Conservation (phyloP, 306 rosid species). For the Rosa chinensis region DNA sequence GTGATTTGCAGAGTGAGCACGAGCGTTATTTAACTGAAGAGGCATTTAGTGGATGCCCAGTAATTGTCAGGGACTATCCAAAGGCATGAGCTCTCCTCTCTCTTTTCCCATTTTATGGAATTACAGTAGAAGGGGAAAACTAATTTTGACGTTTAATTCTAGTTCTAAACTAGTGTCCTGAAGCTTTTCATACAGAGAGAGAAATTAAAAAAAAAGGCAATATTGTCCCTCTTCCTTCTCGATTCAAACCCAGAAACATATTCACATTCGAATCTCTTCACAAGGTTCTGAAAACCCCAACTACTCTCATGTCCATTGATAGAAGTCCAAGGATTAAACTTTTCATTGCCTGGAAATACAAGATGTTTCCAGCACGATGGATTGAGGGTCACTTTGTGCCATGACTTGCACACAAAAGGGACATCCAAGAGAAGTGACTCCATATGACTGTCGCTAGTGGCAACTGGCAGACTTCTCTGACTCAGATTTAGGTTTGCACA, state of each 20-base stretch:
- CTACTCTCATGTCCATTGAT: neutral
- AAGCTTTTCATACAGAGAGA: constrained; percentile 21
- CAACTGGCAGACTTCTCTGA: too few relatives aligned
- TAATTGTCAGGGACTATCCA: constrained; percentile 89
- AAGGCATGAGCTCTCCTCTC: constrained; percentile 50
- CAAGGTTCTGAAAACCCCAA: neutral
- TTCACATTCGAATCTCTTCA: neutral
- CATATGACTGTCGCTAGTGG: neutral
- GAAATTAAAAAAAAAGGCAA: too few relatives aligned
- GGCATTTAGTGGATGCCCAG: constrained; percentile 87
- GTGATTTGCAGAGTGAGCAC: constrained; percentile 97
- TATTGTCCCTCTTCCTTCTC: too few relatives aligned
- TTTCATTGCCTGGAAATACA: neutral
- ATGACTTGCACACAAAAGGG: constrained; percentile 4
- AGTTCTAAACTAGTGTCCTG: constrained; percentile 8
- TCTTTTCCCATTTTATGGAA: constrained; percentile 17
- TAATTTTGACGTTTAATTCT: constrained; percentile 14
- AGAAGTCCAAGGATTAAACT: neutral
- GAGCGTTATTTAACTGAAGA: constrained; percentile 92
- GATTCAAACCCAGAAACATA: too few relatives aligned
- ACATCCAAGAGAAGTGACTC: neutral
- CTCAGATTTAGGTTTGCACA: too few relatives aligned
- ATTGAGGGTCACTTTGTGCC: neutral
- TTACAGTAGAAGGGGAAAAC: neutral
- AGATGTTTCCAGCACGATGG: neutral